Conservation (phyloP, 2,329 filamentous ascomycete species). For the Catunica adiposa region DNA sequence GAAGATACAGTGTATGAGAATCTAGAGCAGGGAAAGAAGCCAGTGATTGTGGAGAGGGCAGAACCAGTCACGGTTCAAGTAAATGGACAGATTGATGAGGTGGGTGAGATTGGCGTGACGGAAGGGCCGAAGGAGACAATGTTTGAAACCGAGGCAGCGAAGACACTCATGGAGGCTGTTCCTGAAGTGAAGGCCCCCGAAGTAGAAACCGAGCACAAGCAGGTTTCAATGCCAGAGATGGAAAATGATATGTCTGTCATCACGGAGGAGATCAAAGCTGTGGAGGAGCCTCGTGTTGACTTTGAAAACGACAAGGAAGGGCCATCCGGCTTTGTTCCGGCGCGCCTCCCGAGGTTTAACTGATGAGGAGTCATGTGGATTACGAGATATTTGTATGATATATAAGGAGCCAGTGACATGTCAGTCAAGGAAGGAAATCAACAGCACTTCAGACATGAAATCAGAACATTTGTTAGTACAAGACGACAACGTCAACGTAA, state of each 20-base stretch:
- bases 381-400: neutral
- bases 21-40: constrained; percentile 1
- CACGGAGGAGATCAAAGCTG: too few species aligned
- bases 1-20: constrained; percentile 20
- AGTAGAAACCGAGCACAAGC: neutral
- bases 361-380: constrained; percentile 18
- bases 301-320: constrained; percentile 4
- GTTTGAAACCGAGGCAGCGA: neutral
- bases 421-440: neutral
- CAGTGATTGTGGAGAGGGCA: neutral
- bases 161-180: neutral
- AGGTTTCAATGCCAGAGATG: too few species aligned
- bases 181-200: neutral
- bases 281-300: neutral
- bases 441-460: neutral
- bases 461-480: too few species aligned
- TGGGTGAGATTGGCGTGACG: too few species aligned
- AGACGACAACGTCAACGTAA: too few species aligned
- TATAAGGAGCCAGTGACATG: neutral
- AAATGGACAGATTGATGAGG: constrained; percentile 5
- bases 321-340: constrained; percentile 34
- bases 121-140: neutral
- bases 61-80: neutral
- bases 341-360: constrained; percentile 39
- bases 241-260: too few species aligned